Conservation (phyloP, 2,329 filamentous ascomycete species). For the Paecilomyces dactylethromorphus region DNA sequence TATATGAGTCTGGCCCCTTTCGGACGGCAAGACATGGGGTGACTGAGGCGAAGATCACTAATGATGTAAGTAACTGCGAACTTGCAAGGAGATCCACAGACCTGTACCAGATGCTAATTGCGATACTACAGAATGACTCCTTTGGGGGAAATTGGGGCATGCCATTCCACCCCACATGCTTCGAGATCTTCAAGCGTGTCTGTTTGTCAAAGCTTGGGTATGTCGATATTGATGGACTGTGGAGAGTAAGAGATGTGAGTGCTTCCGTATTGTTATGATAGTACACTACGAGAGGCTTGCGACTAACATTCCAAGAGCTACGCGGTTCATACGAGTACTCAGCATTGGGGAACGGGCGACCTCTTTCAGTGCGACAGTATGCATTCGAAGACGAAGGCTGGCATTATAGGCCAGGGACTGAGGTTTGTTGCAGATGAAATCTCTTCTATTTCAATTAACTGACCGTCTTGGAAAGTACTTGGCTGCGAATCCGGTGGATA, state of each 20-base stretch:
- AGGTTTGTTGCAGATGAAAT: constrained; percentile 2
- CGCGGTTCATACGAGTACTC: background rate
- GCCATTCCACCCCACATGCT: constrained; percentile 7
- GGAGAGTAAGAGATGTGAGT: background rate
- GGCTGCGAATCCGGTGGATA: background rate
- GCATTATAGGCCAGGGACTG: constrained; percentile 4
- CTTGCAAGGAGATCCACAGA: background rate
- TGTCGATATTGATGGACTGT: background rate
- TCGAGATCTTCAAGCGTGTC: constrained; percentile 6
- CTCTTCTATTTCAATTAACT: background rate
- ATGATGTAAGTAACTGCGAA: background rate
- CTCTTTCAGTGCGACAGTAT: background rate
- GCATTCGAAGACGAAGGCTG: constrained; percentile 2
- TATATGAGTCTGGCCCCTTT: constrained; percentile 1
- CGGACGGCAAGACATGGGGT: constrained; percentile 1
- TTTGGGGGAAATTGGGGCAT: background rate
- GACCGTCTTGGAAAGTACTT: background rate
- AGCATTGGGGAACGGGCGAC: background rate
- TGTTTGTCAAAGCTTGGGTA: background rate
- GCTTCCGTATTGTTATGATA: background rate
- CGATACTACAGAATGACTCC: background rate
- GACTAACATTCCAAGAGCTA: background rate
- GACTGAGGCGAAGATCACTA: background rate
- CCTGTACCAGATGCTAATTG: background rate
- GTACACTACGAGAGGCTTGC: background rate